These are phyloP conservation scores for Syncephalastrum monosporum DNA, from an alignment of 371 early-diverging fungal genomes.

Conservation along the genomic window DNA sequence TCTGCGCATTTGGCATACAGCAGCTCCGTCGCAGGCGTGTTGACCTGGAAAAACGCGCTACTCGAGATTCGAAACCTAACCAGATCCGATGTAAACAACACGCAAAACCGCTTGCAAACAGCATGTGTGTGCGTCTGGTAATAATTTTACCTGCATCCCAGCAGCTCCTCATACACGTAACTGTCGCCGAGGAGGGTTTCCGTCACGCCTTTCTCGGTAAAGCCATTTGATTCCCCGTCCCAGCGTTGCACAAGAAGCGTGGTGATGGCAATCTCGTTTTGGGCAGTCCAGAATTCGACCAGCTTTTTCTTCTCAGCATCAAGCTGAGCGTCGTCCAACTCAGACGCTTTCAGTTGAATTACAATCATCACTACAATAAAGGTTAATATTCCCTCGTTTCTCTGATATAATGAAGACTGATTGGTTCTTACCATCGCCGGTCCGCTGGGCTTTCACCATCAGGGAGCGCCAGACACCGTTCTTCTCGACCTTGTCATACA, in stretches of 20 bases:
- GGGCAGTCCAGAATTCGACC: constrained; percentile 26
- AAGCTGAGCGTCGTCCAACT: constrained; percentile 39
- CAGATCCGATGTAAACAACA: not conserved
- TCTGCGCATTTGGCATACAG: constrained; percentile 57
- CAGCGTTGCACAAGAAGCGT: constrained; percentile 62
- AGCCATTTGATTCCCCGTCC: constrained; percentile 57
- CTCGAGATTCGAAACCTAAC: constrained; percentile 71
- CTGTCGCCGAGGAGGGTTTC: constrained; percentile 59
- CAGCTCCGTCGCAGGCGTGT: constrained; percentile 70
- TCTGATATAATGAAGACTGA: not conserved
- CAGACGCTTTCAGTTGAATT: constrained; percentile 57
- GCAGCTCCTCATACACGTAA: constrained; percentile 64
- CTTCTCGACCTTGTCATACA: constrained; percentile 62
- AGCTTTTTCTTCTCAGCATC: constrained; percentile 38
- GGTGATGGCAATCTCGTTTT: constrained; percentile 29
- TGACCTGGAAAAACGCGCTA: constrained; percentile 82
- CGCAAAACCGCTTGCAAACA: not conserved
- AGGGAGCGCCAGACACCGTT: constrained; percentile 70
- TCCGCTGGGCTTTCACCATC: constrained; percentile 58
- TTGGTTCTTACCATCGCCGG: constrained; percentile 28
- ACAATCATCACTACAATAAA: constrained; percentile 55
- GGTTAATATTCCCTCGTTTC: not conserved
- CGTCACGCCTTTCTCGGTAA: constrained; percentile 48
- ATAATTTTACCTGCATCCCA: constrained; percentile 42
- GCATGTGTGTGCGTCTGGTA: not conserved